Percentiles rank a stretch among this genome's conserved stretches.
These are phyloP conservation scores for Cucurbitaria berberidis DNA, from an alignment of 2,329 filamentous ascomycete species.

Conservation along the genomic window DNA sequence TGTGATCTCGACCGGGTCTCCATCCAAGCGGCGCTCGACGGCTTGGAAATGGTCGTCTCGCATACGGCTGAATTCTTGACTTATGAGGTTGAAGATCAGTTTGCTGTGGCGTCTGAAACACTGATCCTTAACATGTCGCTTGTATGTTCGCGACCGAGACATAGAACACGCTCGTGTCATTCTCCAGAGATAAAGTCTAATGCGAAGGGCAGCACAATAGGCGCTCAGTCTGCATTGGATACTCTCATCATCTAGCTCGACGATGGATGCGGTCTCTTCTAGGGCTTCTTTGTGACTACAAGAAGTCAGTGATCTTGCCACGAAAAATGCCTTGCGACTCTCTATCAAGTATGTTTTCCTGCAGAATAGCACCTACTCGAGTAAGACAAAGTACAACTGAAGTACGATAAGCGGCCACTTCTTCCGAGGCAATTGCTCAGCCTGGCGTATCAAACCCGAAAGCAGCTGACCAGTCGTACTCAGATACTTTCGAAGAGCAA, in stretches of 20 bases:
- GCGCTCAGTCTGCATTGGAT: slow-evolving; percentile 6
- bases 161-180: neutral
- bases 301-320: neutral
- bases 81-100: neutral
- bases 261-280: neutral
- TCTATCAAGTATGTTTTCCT: neutral
- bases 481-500: neutral
- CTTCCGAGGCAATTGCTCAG: neutral
- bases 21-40: neutral
- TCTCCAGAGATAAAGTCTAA: slow-evolving; percentile 11
- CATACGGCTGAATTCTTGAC: slow-evolving; percentile 5
- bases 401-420: neutral
- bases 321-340: neutral
- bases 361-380: slow-evolving; percentile 1
- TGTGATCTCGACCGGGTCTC: slow-evolving; percentile 3
- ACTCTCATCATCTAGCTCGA: neutral
- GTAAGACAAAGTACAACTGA: slow-evolving; percentile 10
- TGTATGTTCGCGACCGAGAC: neutral
- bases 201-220: slow-evolving; percentile 10
- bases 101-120: neutral
- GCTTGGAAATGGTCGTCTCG: slow-evolving; percentile 2
- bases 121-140: neutral
- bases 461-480: neutral
- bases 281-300: slow-evolving; percentile 5
- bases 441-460: slow-evolving; percentile 1